Conservation (phyloP, 1,284 basidiomycete genomes). For the Trichosporon inkin region DNA sequence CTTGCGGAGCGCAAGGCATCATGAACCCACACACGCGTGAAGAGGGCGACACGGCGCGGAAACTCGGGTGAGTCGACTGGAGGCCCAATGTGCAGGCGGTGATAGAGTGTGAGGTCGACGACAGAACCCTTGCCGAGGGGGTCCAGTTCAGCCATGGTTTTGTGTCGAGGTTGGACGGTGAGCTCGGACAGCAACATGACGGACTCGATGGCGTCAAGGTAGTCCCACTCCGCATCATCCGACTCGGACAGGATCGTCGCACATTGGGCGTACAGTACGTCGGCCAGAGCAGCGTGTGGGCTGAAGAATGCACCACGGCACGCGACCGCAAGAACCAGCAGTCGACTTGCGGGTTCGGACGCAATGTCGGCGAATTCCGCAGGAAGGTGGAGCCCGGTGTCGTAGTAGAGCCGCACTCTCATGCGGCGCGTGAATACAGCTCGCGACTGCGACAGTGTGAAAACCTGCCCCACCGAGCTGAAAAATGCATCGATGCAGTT, state of each 20-base stretch:
- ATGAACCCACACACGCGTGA: conserved; percentile 5
- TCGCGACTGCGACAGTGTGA: conserved; percentile 1
- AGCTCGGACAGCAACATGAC: conserved; percentile 13
- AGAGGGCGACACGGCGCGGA: conserved; percentile 6
- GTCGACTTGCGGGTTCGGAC: conserved; percentile 6
- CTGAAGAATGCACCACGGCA: conserved; percentile 14
- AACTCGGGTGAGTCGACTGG: neutral
- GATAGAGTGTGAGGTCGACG: conserved; percentile 13
- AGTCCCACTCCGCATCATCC: neutral
- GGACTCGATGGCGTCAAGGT: conserved; percentile 12
- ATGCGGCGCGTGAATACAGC: conserved; percentile 6
- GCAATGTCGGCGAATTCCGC: conserved; percentile 12
- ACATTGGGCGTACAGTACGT: conserved; percentile 9
- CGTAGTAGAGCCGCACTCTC: conserved; percentile 12
- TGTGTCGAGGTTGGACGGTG: conserved; percentile 2
- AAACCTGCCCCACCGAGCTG: conserved; percentile 11
- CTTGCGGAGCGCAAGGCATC: conserved; percentile 15
- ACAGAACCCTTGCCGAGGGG: conserved; percentile 17
- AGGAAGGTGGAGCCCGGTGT: conserved; percentile 10
- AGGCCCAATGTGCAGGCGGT: conserved; percentile 10
- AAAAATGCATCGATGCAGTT: conserved; percentile 15
- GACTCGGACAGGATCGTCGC: neutral
- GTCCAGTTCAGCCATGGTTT: conserved; percentile 1
- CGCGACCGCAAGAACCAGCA: conserved; percentile 14
- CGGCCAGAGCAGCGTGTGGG: conserved; percentile 1